Evolutionary conservation across 768 basidiomycete genomes (phyloP), one percentile per base, ranked within the genome.

Genomic region (Trametes gibbosa): DNA sequence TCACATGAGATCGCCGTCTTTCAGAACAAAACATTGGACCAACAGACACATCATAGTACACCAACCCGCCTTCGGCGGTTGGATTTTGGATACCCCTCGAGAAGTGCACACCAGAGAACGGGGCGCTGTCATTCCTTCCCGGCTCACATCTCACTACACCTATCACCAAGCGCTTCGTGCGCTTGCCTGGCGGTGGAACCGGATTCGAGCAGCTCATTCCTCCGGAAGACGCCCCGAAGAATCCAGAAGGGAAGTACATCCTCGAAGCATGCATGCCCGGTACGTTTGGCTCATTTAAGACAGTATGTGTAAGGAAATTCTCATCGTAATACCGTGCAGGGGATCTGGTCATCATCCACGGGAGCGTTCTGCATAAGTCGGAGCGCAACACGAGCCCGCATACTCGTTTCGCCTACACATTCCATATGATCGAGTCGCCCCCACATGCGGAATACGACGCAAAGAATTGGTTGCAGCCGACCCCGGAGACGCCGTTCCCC

Each of bases 81-180:
- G 97, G 97, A 2, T 92, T 95, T 70, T 99, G 97, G 97, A 90
- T 98, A 58, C 92, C 96, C 0, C 76, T 99, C 37, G 96, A 98
- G 71, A 80, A 83, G 58, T 97, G 95, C 72, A 95, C 94, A 5
- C 69, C 81, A 2, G 74, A 75, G 43, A 95, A 95, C 66, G 94
- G 94, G 9, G 92, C 93, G 8, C 80, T 95, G 6, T 91, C 88
- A 5, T 96, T 95, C 73, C 77, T 92, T 2, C 95, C 95, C 0
- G 94, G 95, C 21, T 95, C 94, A 1, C 97, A 99, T 72, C 79
- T 88, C 32, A 81, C 78, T 0, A 77, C 83, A 2, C 82, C 85
- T 1, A 84, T 95, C 47, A 81, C 85, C 6, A 90, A 92, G 66
- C 89, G 97, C 12, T 94, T 98, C 68, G 84, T 98, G 19, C 86